Percentiles rank a stretch among this genome's conserved stretches.
Evolutionary conservation across 2,329 filamentous ascomycete genomes (phyloP).

Genomic region (Penicillium sp.): DNA sequence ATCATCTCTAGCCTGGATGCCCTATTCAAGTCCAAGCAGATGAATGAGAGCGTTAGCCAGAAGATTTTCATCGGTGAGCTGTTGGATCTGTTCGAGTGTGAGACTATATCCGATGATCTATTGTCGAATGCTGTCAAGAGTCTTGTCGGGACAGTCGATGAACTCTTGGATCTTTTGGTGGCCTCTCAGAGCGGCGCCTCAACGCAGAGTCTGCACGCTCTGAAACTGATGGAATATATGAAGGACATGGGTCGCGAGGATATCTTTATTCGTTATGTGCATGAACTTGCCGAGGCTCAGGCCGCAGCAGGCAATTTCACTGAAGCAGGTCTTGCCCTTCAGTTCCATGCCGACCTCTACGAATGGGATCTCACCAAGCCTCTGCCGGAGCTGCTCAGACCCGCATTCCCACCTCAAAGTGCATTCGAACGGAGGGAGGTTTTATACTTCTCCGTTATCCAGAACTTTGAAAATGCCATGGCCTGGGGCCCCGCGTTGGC

Average conservation of each 20-base stretch:
- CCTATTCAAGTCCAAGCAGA: conserved; percentile 83
- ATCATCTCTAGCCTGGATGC: conserved; percentile 92
- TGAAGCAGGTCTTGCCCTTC: conserved; percentile 84
- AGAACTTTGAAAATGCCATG: conserved; percentile 89
- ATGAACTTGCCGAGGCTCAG: conserved; percentile 81
- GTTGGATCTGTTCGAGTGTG: conserved; percentile 72
- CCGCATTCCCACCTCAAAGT: conserved; percentile 76
- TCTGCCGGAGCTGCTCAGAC: conserved; percentile 67
- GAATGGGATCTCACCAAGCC: conserved; percentile 77
- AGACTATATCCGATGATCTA: conserved; percentile 68
- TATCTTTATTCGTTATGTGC: conserved; percentile 93
- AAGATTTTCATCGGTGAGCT: conserved; percentile 90
- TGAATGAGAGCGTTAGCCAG: conserved; percentile 85
- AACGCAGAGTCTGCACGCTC: conserved; percentile 82
- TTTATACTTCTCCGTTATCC: conserved; percentile 92
- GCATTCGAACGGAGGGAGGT: conserved; percentile 90
- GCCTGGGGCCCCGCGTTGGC: conserved; percentile 86
- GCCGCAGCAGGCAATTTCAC: conserved; percentile 73
- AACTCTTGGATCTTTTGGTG: conserved; percentile 85
- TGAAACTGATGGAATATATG: conserved; percentile 92
- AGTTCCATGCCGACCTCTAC: conserved; percentile 88
- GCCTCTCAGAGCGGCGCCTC: conserved; percentile 76
- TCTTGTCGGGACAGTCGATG: conserved; percentile 80
- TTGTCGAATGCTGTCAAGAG: conserved; percentile 74
- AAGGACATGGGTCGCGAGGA: conserved; percentile 96